Conservation (phyloP, 108 stramenopile species). For the Discostella pseudostelligera region DNA sequence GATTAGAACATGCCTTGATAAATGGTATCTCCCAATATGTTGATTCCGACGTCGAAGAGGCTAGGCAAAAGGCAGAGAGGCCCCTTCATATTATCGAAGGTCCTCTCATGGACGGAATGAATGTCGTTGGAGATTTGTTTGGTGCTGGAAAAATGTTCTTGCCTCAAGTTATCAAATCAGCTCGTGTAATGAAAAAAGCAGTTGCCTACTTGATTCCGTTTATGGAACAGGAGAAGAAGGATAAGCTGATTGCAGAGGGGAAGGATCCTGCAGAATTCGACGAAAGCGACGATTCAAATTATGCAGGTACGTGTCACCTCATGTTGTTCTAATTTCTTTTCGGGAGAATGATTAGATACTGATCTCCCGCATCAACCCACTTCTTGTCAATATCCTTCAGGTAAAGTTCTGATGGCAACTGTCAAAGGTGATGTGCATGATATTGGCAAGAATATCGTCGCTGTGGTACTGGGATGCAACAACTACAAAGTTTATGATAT, state of each 20-base stretch:
- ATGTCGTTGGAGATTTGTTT: constrained; percentile 98
- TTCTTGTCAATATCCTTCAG: too few relatives aligned
- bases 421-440: constrained; percentile 99
- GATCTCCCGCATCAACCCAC: too few relatives aligned
- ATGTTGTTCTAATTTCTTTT: background rate
- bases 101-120: constrained; percentile 99
- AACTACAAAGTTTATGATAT: constrained; percentile 99
- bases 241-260: constrained; percentile 82
- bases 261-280: constrained; percentile 81
- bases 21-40: constrained; percentile 97
- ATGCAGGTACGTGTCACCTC: constrained; percentile 51
- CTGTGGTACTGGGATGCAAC: constrained; percentile 99
- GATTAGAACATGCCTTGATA: constrained; percentile 94
- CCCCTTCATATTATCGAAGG: constrained; percentile 99
- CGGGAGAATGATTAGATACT: background rate
- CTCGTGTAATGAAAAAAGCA: constrained; percentile 99
- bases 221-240: constrained; percentile 98
- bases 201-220: constrained; percentile 98
- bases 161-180: constrained; percentile 99
- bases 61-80: constrained; percentile 55
- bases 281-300: constrained; percentile 86
- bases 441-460: constrained; percentile 99
- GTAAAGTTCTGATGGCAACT: constrained; percentile 98
- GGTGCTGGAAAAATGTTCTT: constrained; percentile 99
- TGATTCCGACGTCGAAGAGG: constrained; percentile 90